Evolutionary conservation across 192 early-diverging fungal species (phyloP).

Genomic region (Coemansia sp.): DNA sequence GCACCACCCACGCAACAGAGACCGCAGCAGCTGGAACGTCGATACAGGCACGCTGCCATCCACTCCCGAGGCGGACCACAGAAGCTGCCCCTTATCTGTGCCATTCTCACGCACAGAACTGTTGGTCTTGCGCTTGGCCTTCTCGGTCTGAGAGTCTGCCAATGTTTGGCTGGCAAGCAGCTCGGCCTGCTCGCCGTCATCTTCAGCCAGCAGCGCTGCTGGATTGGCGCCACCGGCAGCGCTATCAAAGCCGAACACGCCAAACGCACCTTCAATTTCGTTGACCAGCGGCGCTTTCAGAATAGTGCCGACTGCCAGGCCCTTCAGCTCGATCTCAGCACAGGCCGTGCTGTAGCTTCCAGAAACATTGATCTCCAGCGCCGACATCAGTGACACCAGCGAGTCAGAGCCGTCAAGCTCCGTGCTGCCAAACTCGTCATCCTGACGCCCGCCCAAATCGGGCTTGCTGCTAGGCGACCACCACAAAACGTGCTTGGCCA

Average conservation of each 20-base stretch:
- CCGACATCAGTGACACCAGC: not conserved
- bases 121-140: slow-evolving; percentile 5
- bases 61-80: slow-evolving; percentile 8
- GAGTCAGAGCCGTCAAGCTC: slow-evolving; percentile 6
- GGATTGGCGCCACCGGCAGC: not conserved
- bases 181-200: not conserved
- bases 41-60: slow-evolving; percentile 37
- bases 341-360: slow-evolving; percentile 80
- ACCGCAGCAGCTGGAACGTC: slow-evolving; percentile 70
- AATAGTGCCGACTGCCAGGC: slow-evolving; percentile 81
- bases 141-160: not conserved
- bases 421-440: slow-evolving; percentile 33
- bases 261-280: slow-evolving; percentile 68
- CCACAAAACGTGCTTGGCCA: slow-evolving; percentile 87
- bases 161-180: not conserved
- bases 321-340: slow-evolving; percentile 76
- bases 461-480: slow-evolving; percentile 77
- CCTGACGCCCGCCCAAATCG: slow-evolving; percentile 78
- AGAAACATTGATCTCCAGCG: slow-evolving; percentile 68
- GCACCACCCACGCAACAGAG: slow-evolving; percentile 78
- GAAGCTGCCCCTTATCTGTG: not conserved
- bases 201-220: slow-evolving; percentile 6
- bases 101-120: not conserved
- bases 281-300: slow-evolving; percentile 73
- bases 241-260: slow-evolving; percentile 45